Evolutionary conservation across 1,284 basidiomycete species (phyloP), one percentile per base, ranked within the genome.

Genomic region (Ustilago bromivora): DNA sequence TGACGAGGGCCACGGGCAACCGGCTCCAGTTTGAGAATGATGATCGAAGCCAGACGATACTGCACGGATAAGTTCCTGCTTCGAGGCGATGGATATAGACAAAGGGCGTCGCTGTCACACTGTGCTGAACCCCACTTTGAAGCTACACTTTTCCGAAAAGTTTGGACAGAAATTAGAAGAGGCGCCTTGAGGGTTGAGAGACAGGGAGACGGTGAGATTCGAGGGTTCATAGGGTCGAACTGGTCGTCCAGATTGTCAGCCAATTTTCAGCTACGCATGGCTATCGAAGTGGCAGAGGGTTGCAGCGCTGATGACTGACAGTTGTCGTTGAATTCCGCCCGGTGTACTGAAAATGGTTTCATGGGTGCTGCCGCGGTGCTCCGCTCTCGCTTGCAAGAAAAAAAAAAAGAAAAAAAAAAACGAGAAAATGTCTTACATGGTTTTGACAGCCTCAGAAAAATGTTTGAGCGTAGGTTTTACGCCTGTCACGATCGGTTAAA

Each of bases 361-460:
- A 57, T 40, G 36, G 46, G 35, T 35, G 55, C 43, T 36, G 43
- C 56, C 57, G 31, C 63, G 57, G 63, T 66, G 57, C 63, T 59
- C 63, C 63, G 63, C 19, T 57, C 53, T 59, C 57, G 63, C 63
- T 59, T 58, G 51, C 9, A 13, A 53, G 31, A 11, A 17, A 19
- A 38, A 55, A 15, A 23, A 9, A 31, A 13, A n/a, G n/a, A 23
- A 19, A 63, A 32, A 46, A 63, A 11, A 32, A 34, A 41, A 43
- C 7, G 15, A 41, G n/a, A 40, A 56, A 46, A 6, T 32, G 9
- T 31, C 31, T 51, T 51, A 13, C 4, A 11, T 31, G 38, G 15
- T 32, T 11, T 31, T 32, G 10, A 32, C 49, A 51, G 38, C 9
- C 23, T 31, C n/a, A 12, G 13, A 31, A 6, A 12, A 34, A 17